Evolutionary conservation across 805 yeast species (phyloP), one percentile per base, ranked within the genome.

Genomic region (Ogataea pini): DNA sequence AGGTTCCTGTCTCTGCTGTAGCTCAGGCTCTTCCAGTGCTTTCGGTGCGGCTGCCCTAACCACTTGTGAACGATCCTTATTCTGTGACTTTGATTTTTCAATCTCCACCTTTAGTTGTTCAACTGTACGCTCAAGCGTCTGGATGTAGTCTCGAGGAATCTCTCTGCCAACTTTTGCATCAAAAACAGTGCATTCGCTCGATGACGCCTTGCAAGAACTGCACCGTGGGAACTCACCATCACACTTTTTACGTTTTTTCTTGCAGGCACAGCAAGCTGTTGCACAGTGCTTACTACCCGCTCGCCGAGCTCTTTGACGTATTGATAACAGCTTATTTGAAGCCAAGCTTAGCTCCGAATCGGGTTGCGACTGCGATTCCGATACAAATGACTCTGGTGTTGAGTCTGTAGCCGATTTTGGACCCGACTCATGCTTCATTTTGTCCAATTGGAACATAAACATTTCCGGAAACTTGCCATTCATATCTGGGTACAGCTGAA

Each of bases 191-290:
- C 60, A 60, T 28, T 57, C 51, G 16, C 60, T 59, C 1, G 65
- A 54, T 17, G 58, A 51, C 10, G 56, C 5, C 10, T 39, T 27
- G 42, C 42, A 39, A n/a, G 69, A 64, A 14, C 70, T 54, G 50
- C 83, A 78, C 39, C 65, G 60, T 1, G 83, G 83, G 55, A 76
- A 76, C 29, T 63, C 64, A 33, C 77, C 80, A 59, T 77, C 81
- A 55, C 83, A 78, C 55, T 72, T 73, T 55, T 75, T 71, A 57
- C 78, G 74, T 54, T 71, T 75, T 48, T 59, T 55, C 44, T 80
- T 72, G 56, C 83, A 78, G 31, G 77, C 58, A 50, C 74, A 76
- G 55, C 83, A 79, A 1, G 82, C 81, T 2, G 78, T 72, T 42
- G 73, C 72, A 27, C 61, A 69, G 39, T 68, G 69, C 33, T 63